Conservation (phyloP, 179 eudicot genomes). For the Beta corolliflora region DNA sequence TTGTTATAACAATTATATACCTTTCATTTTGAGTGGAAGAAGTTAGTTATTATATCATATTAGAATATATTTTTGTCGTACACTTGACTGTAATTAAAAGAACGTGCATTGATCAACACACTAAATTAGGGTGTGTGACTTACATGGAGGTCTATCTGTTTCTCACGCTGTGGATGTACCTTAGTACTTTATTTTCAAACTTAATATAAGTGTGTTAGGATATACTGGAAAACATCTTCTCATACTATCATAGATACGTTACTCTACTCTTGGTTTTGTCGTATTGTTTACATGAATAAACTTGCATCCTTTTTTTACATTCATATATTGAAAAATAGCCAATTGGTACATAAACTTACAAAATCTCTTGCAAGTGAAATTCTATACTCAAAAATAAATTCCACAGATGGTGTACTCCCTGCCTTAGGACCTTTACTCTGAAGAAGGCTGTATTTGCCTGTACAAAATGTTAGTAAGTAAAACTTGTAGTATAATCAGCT, state of each 20-base stretch:
- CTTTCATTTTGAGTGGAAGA: too few relatives aligned
- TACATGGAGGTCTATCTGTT: too few relatives aligned
- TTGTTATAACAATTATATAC: too few relatives aligned
- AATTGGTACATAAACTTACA: background rate
- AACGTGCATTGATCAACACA: too few relatives aligned
- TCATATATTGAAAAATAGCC: background rate
- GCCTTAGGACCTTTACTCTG: background rate
- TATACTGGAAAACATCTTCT: background rate
- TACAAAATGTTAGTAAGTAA: constrained; percentile 24
- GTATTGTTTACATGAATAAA: background rate
- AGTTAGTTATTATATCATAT: too few relatives aligned
- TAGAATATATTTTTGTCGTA: too few relatives aligned
- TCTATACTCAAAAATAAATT: constrained; percentile 1
- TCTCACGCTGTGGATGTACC: too few relatives aligned
- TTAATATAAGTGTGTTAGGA: too few relatives aligned
- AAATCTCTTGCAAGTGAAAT: background rate
- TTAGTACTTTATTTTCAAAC: too few relatives aligned
- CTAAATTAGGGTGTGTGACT: too few relatives aligned
- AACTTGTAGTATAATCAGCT: constrained; percentile 2
- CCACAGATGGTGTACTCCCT: background rate
- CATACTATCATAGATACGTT: background rate
- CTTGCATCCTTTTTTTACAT: background rate
- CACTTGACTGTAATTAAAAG: too few relatives aligned
- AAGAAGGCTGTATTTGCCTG: constrained; percentile 34
- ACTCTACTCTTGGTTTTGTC: background rate